Percentiles rank a stretch among this genome's conserved stretches.
These are phyloP conservation scores for Vachellia collinsii DNA, from an alignment of 306 rosid species.

Conservation along the genomic window DNA sequence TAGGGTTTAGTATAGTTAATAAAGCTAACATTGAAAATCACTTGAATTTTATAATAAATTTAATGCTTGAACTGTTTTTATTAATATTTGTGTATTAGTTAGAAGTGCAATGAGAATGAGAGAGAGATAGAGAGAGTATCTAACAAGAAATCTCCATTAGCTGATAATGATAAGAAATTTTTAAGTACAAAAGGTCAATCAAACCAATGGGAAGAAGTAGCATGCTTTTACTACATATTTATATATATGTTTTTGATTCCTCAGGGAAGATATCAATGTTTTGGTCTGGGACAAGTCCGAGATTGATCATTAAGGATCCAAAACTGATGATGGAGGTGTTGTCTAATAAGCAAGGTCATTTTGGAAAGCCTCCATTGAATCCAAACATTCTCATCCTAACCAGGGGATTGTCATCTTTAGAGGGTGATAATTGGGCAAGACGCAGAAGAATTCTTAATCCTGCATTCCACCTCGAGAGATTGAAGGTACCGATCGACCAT, in stretches of 20 bases:
- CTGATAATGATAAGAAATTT: too few species aligned
- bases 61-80: too few species aligned
- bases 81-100: too few species aligned
- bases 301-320: conserved; percentile 53
- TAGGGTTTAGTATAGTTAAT: too few species aligned
- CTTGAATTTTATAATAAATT: too few species aligned
- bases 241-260: background rate
- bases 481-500: conserved; percentile 43
- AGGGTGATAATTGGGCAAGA: conserved; percentile 52
- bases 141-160: background rate
- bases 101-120: too few species aligned
- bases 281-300: conserved; percentile 56
- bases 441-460: conserved; percentile 55
- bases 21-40: too few species aligned
- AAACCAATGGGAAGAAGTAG: background rate
- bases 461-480: conserved; percentile 56
- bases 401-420: conserved; percentile 50
- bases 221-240: background rate
- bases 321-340: conserved; percentile 50
- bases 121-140: too few species aligned
- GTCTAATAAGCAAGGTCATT: conserved; percentile 52
- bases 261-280: conserved; percentile 44
- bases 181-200: background rate
- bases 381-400: conserved; percentile 48
- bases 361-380: conserved; percentile 49